Conservation (phyloP, 805 yeast species). For the Candida germanica region DNA sequence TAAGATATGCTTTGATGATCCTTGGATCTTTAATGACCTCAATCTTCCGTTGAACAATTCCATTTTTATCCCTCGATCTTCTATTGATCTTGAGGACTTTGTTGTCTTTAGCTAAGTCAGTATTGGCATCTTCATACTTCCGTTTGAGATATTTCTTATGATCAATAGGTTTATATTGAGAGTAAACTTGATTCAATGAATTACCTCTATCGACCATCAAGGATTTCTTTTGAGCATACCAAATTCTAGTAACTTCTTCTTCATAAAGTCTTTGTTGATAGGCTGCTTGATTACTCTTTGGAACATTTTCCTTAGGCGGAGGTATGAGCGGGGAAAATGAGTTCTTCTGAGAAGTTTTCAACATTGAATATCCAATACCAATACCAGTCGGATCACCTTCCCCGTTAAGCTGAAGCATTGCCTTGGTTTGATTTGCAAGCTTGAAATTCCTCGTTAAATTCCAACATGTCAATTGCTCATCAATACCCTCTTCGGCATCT, state of each 20-base stretch:
- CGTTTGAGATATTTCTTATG: slow-evolving; percentile 31
- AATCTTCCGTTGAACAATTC: slow-evolving; percentile 75
- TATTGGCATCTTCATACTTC: slow-evolving; percentile 33
- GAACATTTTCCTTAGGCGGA: slow-evolving; percentile 33
- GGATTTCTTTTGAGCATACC: slow-evolving; percentile 79
- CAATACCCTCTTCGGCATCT: slow-evolving; percentile 54
- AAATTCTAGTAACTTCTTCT: slow-evolving; percentile 80
- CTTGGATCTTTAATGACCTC: slow-evolving; percentile 82
- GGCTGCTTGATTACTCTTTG: slow-evolving; percentile 40
- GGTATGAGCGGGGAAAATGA: slow-evolving; percentile 57
- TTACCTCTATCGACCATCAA: slow-evolving; percentile 39
- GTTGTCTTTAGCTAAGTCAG: slow-evolving; percentile 27
- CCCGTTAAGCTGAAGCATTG: slow-evolving; percentile 92
- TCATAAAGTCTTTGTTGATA: slow-evolving; percentile 88
- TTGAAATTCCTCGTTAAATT: slow-evolving; percentile 87
- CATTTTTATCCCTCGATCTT: slow-evolving; percentile 78
- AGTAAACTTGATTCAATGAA: slow-evolving; percentile 33
- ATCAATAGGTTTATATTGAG: slow-evolving; percentile 36
- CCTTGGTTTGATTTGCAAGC: slow-evolving; percentile 92
- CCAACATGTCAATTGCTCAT: slow-evolving; percentile 93
- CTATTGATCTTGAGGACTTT: slow-evolving; percentile 57
- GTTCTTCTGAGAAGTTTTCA: slow-evolving; percentile 92
- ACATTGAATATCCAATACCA: slow-evolving; percentile 83
- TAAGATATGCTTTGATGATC: slow-evolving; percentile 80
- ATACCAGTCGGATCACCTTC: slow-evolving; percentile 94